Evolutionary conservation across 2,329 filamentous ascomycete genomes (phyloP).

Genomic region (Ophiostoma ips): DNA sequence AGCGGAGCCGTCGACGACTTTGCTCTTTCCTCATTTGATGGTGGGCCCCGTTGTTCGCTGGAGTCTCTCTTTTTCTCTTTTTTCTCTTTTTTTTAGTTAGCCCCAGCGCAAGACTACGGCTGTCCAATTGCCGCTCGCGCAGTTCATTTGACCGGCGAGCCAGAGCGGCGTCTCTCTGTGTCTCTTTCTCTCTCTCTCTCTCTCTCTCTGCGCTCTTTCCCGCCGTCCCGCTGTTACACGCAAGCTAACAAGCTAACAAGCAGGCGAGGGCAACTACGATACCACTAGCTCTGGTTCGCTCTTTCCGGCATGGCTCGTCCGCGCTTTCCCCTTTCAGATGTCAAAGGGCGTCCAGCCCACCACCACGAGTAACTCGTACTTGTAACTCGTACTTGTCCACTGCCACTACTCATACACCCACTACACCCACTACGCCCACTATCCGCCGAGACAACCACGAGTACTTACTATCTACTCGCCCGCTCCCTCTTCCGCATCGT

Average conservation of each 20-base stretch:
- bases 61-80: too few relatives aligned
- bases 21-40: background rate
- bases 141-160: conserved; percentile 11
- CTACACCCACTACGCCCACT: background rate
- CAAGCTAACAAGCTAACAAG: too few relatives aligned
- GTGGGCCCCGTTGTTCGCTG: background rate
- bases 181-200: too few relatives aligned
- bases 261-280: too few relatives aligned
- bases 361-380: background rate
- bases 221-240: background rate
- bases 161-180: too few relatives aligned
- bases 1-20: background rate
- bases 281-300: background rate
- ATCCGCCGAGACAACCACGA: background rate
- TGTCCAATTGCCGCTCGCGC: conserved; percentile 11
- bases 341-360: background rate
- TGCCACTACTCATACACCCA: too few relatives aligned
- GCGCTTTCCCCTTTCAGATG: conserved; percentile 4
- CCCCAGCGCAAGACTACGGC: background rate
- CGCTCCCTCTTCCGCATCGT: background rate
- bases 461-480: background rate
- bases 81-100: too few relatives aligned
- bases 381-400: background rate
- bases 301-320: conserved; percentile 1
- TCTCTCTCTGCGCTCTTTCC: conserved; percentile 1